Percentiles rank a stretch among this genome's conserved stretches.
These are phyloP conservation scores for Beta macrorhiza DNA, from an alignment of 179 eudicot genomes.

Conservation along the genomic window DNA sequence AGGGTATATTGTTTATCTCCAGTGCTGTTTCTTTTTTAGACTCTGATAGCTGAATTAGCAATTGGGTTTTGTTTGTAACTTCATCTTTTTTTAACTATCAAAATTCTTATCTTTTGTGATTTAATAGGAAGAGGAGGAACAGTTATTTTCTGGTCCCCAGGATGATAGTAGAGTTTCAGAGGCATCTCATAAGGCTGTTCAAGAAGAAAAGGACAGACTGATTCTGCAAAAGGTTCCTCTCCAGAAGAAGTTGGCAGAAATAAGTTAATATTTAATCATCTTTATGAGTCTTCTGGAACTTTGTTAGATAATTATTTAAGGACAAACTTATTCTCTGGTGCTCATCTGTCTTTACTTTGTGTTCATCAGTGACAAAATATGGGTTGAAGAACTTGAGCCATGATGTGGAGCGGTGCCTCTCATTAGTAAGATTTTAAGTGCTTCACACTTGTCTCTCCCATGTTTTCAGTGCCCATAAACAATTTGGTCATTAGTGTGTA, in stretches of 20 bases:
- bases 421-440: slow-evolving; percentile 58
- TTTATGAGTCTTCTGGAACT: slow-evolving; percentile 15
- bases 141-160: slow-evolving; percentile 79
- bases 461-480: slow-evolving; percentile 30
- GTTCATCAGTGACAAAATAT: slow-evolving; percentile 63
- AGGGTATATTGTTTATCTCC: slow-evolving; percentile 50
- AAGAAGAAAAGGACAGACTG: slow-evolving; percentile 91
- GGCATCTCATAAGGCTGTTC: slow-evolving; percentile 85
- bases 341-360: slow-evolving; percentile 22
- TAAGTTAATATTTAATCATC: slow-evolving; percentile 46
- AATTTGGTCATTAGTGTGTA: slow-evolving; percentile 59
- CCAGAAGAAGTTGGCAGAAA: slow-evolving; percentile 77
- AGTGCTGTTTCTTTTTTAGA: slow-evolving; percentile 15
- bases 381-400: slow-evolving; percentile 70
- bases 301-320: neutral
- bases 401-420: slow-evolving; percentile 93
- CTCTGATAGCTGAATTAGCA: neutral
- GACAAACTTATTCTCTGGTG: neutral
- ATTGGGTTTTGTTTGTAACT: neutral
- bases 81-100: neutral
- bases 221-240: slow-evolving; percentile 82
- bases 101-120: slow-evolving; percentile 10
- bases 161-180: slow-evolving; percentile 85
- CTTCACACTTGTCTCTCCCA: slow-evolving; percentile 6
- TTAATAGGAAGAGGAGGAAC: slow-evolving; percentile 93